A percentile compares a stretch with the other conserved stretches of the same genome.
phyloP scores from a whole-genome alignment of 257 asterid species.

The Linderniella brevidens region DNA sequence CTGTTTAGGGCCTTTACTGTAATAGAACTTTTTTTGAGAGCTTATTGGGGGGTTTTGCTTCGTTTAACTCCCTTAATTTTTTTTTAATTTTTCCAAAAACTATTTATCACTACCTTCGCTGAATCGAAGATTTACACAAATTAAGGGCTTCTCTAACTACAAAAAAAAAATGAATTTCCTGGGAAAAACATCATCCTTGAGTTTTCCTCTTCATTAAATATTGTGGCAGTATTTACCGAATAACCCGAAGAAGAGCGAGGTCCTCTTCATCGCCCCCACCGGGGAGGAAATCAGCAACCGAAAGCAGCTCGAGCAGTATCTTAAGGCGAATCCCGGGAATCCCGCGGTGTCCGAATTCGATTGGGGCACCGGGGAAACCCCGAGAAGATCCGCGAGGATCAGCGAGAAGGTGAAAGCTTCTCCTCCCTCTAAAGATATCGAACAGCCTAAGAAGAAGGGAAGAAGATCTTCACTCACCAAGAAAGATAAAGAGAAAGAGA shows the following conservation, averaged over 20 bases:
- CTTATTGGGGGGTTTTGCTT: no score
- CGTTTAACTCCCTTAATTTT: no score
- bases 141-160: no score
- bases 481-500: constrained; percentile 22
- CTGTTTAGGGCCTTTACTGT: no score
- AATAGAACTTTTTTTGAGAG: no score
- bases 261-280: constrained; percentile 63
- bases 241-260: constrained; percentile 53
- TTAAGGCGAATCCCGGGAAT: constrained; percentile 56
- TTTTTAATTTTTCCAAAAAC: no score
- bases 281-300: constrained; percentile 78
- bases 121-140: no score
- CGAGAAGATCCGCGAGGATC: constrained; percentile 88
- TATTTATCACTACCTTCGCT: no score
- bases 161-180: no score
- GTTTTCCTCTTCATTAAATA: constrained; percentile 3
- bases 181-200: no score
- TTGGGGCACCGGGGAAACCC: constrained; percentile 94
- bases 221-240: constrained; percentile 46
- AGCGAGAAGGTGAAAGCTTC: constrained; percentile 55
- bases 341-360: constrained; percentile 67
- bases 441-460: constrained; percentile 44
- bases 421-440: constrained; percentile 45
- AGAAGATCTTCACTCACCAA: constrained; percentile 29
- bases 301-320: constrained; percentile 62